phyloP scores from a whole-genome alignment of 345 rosid genomes.

The Moricandia arvensis region DNA sequence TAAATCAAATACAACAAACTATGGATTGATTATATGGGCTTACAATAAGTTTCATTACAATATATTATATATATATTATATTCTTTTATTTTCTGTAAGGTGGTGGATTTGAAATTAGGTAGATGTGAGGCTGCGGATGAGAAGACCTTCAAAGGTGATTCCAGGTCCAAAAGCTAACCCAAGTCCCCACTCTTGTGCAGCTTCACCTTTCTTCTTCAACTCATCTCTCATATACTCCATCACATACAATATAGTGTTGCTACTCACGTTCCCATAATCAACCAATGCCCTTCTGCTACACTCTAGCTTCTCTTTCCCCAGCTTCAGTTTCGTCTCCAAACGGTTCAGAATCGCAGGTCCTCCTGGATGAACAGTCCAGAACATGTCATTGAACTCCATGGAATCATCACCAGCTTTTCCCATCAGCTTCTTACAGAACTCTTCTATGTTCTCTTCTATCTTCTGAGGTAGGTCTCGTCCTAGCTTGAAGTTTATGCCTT shows the following conservation, averaged over 20 bases:
- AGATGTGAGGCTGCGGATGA: constrained; percentile 63
- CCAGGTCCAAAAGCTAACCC: constrained; percentile 94
- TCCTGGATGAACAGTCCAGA: constrained; percentile 97
- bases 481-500: constrained; percentile 85
- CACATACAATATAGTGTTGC: constrained; percentile 84
- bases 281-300: constrained; percentile 80
- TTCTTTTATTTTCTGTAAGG: not conserved
- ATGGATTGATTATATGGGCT: not conserved
- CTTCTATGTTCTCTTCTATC: constrained; percentile 84
- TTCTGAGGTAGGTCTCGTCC: constrained; percentile 88
- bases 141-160: constrained; percentile 94
- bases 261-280: constrained; percentile 89
- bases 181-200: constrained; percentile 81
- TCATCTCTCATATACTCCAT: constrained; percentile 84
- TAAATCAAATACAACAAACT: not conserved
- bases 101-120: not conserved
- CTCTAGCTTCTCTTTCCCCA: constrained; percentile 54
- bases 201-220: constrained; percentile 49
- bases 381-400: constrained; percentile 62
- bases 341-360: constrained; percentile 94
- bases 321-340: constrained; percentile 54
- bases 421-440: constrained; percentile 74
- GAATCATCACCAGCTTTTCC: constrained; percentile 39
- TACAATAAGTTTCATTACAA: not conserved
- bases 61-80: not conserved